Base-by-base conservation (phyloP, 2,329 filamentous ascomycete genomes). In the Acephala macrosclerotiorum region DNA sequence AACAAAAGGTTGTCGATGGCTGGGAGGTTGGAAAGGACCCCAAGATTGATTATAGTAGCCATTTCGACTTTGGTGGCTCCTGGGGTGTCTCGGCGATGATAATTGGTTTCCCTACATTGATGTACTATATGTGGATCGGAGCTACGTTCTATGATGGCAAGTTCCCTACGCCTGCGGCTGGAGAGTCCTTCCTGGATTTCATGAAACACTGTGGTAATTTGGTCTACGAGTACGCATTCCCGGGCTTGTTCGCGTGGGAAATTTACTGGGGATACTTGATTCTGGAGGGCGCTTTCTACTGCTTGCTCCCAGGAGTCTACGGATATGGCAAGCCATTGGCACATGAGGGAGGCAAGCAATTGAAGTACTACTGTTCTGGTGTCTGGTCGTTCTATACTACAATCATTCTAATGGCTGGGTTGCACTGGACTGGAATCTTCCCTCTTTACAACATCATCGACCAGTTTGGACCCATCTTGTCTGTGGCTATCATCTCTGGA, bases 81-180 rank as follows among this genome's bases (percentile, higher is more conserved):
- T 77, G 85, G n/a, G 95, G 96, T 63, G 91, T 94, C 49, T 80
- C 86, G 18, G 83, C 87, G 71, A 94, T 97, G 87, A 98, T 98
- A 93, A 85, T 94, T 68, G 88, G 91, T 55, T 99, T 98, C 80
- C 96, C 96, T n/a, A 68, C 90, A 42, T 86, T 99, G 73, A 98
- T 98, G 95, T 97, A 93, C 86, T 98, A 97, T 82, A 97, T 99
- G 94, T 98, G 94, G 94, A 90, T 97, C 79, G 96, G 96, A 59
- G 92, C 95, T 38, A 94, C 90, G 58, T 97, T 95, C 81, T 99
- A 97, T 81, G 83, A 93, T 76, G 95, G 95, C 72, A 89, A 91
- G 69, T 84, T 96, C 60, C 96, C 96, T 18, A 80, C 82, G 51
- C 91, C 88, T 1, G 80, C 81, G 1, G 77, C 86, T 51, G 91